These are phyloP conservation scores for Fraxinus sp. DNA, from an alignment of 305 asterid species.

Conservation along the genomic window DNA sequence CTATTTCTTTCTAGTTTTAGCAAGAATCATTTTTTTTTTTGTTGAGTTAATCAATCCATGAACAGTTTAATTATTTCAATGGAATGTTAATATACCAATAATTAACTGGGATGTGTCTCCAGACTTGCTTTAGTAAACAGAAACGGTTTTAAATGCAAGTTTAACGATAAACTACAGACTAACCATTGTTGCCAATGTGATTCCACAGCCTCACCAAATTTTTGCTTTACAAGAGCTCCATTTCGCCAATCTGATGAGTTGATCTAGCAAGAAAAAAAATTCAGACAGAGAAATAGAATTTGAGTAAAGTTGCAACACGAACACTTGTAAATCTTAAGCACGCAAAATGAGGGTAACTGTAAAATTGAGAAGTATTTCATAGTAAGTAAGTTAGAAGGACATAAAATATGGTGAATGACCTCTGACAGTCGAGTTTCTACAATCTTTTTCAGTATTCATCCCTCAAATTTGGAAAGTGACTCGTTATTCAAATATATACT, in stretches of 20 bases:
- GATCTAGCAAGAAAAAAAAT: constrained; percentile 49
- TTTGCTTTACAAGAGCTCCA: constrained; percentile 91
- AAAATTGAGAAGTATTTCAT: background rate
- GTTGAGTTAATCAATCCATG: background rate
- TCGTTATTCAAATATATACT: background rate
- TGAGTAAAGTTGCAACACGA: constrained; percentile 5
- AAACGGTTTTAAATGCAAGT: constrained; percentile 23
- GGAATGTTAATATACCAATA: background rate
- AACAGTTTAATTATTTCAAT: background rate
- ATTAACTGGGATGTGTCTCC: background rate
- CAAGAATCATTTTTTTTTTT: background rate
- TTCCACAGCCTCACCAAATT: constrained; percentile 95
- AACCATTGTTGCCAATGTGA: constrained; percentile 91
- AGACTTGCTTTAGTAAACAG: constrained; percentile 17
- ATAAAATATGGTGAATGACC: background rate
- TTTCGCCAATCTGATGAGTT: constrained; percentile 98
- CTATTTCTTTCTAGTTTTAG: background rate
- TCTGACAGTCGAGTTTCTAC: background rate
- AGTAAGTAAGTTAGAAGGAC: constrained; percentile 4
- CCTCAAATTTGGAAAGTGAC: background rate
- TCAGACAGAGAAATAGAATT: constrained; percentile 14
- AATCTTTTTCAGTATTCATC: constrained; percentile 1
- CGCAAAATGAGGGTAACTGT: background rate
- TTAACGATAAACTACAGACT: constrained; percentile 31
- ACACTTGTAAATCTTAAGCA: background rate